Evolutionary conservation across 306 rosid species (phyloP), one percentile per base, ranked within the genome.

Genomic region (Astragalus glycyphyllos): DNA sequence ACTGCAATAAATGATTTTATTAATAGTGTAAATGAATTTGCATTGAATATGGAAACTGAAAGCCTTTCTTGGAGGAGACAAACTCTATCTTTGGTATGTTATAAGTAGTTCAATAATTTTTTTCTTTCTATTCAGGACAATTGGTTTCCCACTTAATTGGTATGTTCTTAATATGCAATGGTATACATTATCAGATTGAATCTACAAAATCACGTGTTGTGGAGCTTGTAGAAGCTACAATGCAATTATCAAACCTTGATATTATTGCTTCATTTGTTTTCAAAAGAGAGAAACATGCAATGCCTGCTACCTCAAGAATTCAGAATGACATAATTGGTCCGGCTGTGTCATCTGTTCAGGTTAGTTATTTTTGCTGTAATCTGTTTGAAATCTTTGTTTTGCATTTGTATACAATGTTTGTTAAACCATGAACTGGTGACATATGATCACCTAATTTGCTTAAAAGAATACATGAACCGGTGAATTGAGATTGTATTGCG

Each of bases 21-120:
- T 68, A 80, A 73, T 29, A 81, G 85, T 42, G 82, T 89, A 62
- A 80, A 85, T 78, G 88, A 82, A 57, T 91, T 89, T 82, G 83
- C 89, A 2, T 62, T 58, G 70, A 79, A 74, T 79, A 84, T 94
- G 86, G 97, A 86, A 72, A 82, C 60, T 14, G 95, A 84, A 81
- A 89, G 89, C 85, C 76, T 94, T 58, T 76, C 88, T 79, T 90
- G 98, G 98, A 89, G 91, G 79, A 83, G 92, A 74, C 85, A 82
- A 80, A 71, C 83, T 57, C 58, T 81, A 38, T 87, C 95, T 42
- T 58, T 79, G 92, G 97, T 93, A 80, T 79, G 83, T 72, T 72
- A 26, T 60, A 51, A 53, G 31, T 76, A 51, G 31, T 56, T 55
- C 42, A 10, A 10, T 63, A 6, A 2, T 20, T 0, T 53, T 55